phyloP scores from a whole-genome alignment of 192 early-diverging fungal genomes.

The Gonapodya sp. region DNA sequence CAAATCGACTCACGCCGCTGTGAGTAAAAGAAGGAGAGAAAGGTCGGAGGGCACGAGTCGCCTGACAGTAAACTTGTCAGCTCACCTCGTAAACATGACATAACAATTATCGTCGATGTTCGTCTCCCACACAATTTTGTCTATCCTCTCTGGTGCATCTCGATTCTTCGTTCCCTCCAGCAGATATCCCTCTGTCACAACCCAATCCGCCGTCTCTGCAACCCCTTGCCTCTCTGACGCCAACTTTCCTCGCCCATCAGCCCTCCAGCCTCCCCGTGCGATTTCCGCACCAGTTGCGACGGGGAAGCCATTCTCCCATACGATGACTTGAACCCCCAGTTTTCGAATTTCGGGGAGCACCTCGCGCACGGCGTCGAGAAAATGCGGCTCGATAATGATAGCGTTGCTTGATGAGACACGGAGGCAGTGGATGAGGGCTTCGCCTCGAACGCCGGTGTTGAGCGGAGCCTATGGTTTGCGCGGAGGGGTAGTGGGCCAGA shows the following conservation, averaged over 20 bases:
- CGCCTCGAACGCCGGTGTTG: neutral
- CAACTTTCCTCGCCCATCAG: neutral
- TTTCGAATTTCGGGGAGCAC: neutral
- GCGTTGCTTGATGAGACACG: neutral
- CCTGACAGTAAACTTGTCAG: too few species aligned
- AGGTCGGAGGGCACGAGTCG: too few species aligned
- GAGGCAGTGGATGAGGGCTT: neutral
- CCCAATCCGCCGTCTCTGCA: neutral
- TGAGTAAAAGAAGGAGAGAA: too few species aligned
- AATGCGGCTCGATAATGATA: neutral
- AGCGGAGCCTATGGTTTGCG: neutral
- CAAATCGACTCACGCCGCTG: too few species aligned
- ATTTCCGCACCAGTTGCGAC: neutral
- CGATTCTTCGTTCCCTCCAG: neutral
- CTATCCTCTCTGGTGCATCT: neutral
- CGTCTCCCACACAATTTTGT: neutral
- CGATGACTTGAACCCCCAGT: neutral
- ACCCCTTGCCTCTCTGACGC: neutral
- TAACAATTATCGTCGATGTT: neutral
- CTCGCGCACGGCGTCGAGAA: neutral
- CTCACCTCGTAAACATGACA: conserved; percentile 11
- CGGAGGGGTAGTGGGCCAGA: neutral
- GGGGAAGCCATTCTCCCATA: conserved; percentile 5
- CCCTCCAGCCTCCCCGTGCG: neutral
- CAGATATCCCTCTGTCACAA: neutral